Base-by-base conservation (phyloP, 2,329 filamentous ascomycete genomes). In the Endoconidiophora laricicola region DNA sequence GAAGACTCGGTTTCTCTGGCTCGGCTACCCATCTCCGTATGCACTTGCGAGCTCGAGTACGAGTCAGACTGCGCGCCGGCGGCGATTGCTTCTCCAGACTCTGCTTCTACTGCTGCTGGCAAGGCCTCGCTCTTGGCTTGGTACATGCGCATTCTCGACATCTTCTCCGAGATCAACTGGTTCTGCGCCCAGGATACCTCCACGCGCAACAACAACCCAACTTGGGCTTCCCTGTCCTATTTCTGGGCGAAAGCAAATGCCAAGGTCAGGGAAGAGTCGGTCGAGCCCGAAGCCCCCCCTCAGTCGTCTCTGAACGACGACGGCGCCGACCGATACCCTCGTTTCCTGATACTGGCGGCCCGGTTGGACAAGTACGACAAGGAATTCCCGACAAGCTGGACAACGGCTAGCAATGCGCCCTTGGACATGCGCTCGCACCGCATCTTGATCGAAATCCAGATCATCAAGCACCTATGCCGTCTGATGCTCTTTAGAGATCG, bases 151-250 rank as follows among this genome's bases (percentile, higher is more conserved):
- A 46, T 46, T 6, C 9, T 46, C 5, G 43, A 50, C 24, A 16
- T 46, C 33, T 50, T 46, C 20, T 46, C 42, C 3, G 48, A 50
- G 33, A 20, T 50, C 42, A 46, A 40, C 43, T 50, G 48, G 48
- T 50, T 50, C 37, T 46, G 42, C 16, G 38, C 16, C 12, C 29
- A 45, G 43, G n/a, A 14, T 4, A 20, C 22, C 2, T 10, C 6
- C 24, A 39, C 37, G 2, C 42, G 48, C 20, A 50, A 50, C 43
- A 41, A 18, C 38, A 24, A 24, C 7, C 38, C 38, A 3, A 48
- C 26, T 22, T 33, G 26, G 26, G 12, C 7, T 10, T 33, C 26
- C 12, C 26, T 33, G 26, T 1, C 12, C 6, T 9, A 33, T 10
- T 6, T 10, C 7, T 6, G 26, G 7, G 6, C 12, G 2, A 10